Base-by-base conservation (phyloP, 2,329 filamentous ascomycete species). In the Pseudomassariella vexata region DNA sequence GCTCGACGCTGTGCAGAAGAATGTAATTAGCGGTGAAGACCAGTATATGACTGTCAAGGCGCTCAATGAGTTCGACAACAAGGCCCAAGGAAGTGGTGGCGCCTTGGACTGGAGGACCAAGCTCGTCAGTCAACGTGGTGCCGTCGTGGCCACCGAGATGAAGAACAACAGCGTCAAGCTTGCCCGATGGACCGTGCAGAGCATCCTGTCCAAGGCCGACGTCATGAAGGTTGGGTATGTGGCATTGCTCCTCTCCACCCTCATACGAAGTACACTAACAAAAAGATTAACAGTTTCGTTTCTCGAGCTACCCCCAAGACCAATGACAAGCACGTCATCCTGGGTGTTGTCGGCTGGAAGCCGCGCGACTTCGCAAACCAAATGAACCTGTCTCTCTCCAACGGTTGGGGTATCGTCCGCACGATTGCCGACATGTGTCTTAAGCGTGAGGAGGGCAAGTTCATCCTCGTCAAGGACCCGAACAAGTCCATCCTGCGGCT, bases 121-220 rank as follows among this genome's bases (percentile, higher is more conserved):
- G 76, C 77, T 98, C 39, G 84, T 85, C 44, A 87, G 82, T 50
- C 89, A 95, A 70, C 84, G 92, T 53, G 92, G 92, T 79, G 92
- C 92, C 36, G 90, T 98, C 25, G 85, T 98, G 17, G 92, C 92
- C 14, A 98, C 92, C 9, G 92, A 98, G 71, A 98, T 98, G 92
- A 98, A 98, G 85, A 98, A 98, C 79, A 98, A 98, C 77, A 88
- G 81, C 56, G 94, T 87, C 83, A 98, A 98, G 73, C 81, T 98
- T 42, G 92, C 92, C 37, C 76, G 92, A 59, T 98, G 92, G 92
- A 95, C 92, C 19, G 87, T 90, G 25, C 92, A 98, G 72, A 86
- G 84, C 55, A 95, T 98, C 55, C 78, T 98, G 37, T 89, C 90
- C 59, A 89, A 89, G 67, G 89, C 92, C n/a, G 92, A 98, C 58